phyloP scores from a whole-genome alignment of 1,284 basidiomycete species.

The Microbotryomycetes sp. region DNA sequence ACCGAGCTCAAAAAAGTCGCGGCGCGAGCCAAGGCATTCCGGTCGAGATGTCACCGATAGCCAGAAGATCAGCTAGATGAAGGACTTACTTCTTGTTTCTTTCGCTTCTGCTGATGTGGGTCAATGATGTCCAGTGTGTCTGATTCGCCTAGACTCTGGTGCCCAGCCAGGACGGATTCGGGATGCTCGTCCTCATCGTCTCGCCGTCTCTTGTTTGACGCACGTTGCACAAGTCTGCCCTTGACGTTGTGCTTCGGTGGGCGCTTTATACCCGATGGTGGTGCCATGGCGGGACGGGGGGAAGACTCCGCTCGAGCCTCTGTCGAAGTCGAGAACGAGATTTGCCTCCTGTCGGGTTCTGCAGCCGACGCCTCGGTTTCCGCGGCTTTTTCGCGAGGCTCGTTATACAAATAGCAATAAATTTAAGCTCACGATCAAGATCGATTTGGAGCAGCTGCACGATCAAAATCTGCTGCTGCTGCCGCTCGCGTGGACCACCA shows the following conservation, averaged over 20 bases:
- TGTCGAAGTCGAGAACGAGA: too few relatives aligned
- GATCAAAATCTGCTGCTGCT: too few relatives aligned
- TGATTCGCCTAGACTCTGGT: background rate
- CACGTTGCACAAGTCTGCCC: background rate
- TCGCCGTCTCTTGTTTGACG: background rate
- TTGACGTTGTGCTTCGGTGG: background rate
- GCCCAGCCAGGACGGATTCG: too few relatives aligned
- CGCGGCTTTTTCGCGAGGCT: too few relatives aligned
- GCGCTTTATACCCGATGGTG: background rate
- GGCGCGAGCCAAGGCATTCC: too few relatives aligned
- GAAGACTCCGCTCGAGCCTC: too few relatives aligned
- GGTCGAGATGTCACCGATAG: background rate
- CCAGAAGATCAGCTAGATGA: background rate
- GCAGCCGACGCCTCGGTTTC: too few relatives aligned
- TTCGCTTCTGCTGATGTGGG: background rate
- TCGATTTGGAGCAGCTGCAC: too few relatives aligned
- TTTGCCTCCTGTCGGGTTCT: too few relatives aligned
- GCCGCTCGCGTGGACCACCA: too few relatives aligned
- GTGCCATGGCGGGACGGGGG: background rate
- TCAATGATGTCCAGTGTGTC: background rate
- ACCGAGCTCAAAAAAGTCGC: background rate
- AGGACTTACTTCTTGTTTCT: background rate
- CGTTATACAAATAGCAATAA: too few relatives aligned
- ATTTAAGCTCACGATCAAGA: too few relatives aligned
- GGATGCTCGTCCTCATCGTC: background rate